Conservation (phyloP, 345 rosid species). For the Citrus maxima region DNA sequence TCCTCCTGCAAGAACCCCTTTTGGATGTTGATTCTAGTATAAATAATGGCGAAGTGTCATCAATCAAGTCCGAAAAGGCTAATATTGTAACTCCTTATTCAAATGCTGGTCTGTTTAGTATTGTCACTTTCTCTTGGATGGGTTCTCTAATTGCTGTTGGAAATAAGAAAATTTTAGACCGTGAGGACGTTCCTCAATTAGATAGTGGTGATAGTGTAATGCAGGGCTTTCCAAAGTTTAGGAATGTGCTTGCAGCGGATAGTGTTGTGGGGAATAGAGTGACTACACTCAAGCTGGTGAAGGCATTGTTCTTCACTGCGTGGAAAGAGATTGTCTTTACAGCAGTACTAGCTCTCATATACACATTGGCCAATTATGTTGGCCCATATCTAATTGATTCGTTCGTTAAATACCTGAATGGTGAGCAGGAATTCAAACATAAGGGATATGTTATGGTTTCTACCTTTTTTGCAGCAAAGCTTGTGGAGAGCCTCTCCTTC, state of each 20-base stretch:
- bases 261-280: slow-evolving; percentile 24
- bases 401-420: slow-evolving; percentile 54
- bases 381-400: slow-evolving; percentile 66
- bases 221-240: slow-evolving; percentile 34
- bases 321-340: slow-evolving; percentile 48
- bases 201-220: slow-evolving; percentile 43
- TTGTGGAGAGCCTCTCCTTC: slow-evolving; percentile 50
- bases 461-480: slow-evolving; percentile 51
- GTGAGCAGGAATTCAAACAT: slow-evolving; percentile 34
- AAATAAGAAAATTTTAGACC: slow-evolving; percentile 52
- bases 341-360: slow-evolving; percentile 32
- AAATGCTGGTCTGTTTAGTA: slow-evolving; percentile 39
- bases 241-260: slow-evolving; percentile 40
- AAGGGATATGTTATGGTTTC: slow-evolving; percentile 57
- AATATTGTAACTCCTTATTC: slow-evolving; percentile 46
- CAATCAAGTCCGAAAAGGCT: slow-evolving; percentile 31
- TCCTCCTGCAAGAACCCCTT: slow-evolving; percentile 46
- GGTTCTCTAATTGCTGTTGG: slow-evolving; percentile 56
- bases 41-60: slow-evolving; percentile 5
- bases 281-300: slow-evolving; percentile 47
- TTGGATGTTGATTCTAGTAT: slow-evolving; percentile 30
- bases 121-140: slow-evolving; percentile 64
- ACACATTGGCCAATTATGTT: slow-evolving; percentile 48
- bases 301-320: slow-evolving; percentile 38
- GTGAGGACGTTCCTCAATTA: slow-evolving; percentile 68